Evolutionary conservation across 352 stramenopile genomes (phyloP).

Genomic region (Phytophthora macrochlamydospora): DNA sequence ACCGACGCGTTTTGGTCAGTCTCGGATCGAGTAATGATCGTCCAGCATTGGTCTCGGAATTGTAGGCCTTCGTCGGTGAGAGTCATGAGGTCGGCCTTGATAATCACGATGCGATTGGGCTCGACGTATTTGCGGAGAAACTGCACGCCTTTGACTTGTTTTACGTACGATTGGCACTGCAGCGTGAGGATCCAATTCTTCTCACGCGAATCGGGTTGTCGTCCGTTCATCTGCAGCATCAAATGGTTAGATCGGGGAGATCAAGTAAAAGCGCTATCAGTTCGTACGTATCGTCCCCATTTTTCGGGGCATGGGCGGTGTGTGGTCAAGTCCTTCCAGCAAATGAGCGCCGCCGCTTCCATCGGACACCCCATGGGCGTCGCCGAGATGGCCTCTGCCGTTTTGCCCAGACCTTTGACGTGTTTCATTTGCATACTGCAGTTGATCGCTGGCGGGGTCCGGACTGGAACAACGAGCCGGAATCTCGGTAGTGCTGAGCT

Average conservation of each 20-base stretch:
- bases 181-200: conserved; percentile 36
- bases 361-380: conserved; percentile 26
- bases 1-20: conserved; percentile 18
- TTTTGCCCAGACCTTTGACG: conserved; percentile 4
- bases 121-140: conserved; percentile 33
- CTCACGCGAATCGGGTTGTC: conserved; percentile 21
- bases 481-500: conserved; percentile 15
- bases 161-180: conserved; percentile 16
- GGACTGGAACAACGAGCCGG: conserved; percentile 11
- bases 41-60: conserved; percentile 34
- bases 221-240: conserved; percentile 15
- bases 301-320: conserved; percentile 30
- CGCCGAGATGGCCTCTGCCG: conserved; percentile 18
- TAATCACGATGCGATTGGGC: conserved; percentile 30
- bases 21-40: conserved; percentile 21
- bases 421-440: conserved; percentile 23
- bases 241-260: background rate
- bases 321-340: conserved; percentile 29
- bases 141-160: conserved; percentile 29
- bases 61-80: conserved; percentile 26
- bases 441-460: background rate
- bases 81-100: conserved; percentile 24
- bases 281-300: conserved; percentile 15
- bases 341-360: conserved; percentile 15
- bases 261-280: no score